Conservation (phyloP, 208 protist species). For the Acanthamoeba sp. region DNA sequence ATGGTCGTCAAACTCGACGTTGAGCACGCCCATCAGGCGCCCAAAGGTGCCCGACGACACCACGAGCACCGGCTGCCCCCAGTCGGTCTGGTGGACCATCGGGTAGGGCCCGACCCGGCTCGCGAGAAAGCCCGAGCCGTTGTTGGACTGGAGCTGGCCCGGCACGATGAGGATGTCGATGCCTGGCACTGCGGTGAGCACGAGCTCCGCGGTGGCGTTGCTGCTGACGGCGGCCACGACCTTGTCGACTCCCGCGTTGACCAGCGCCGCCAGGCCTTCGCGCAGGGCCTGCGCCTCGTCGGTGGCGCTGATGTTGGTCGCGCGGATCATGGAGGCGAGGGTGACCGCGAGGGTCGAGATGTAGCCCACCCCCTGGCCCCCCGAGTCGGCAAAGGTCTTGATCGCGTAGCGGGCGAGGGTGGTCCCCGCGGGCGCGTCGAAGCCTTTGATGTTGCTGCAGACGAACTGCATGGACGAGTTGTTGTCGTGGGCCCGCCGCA, state of each 20-base stretch:
- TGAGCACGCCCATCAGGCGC: constrained; percentile 7
- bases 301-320: neutral
- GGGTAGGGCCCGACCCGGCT: neutral
- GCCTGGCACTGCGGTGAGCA: constrained; percentile 52
- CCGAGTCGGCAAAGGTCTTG: neutral
- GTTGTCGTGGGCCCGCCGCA: neutral
- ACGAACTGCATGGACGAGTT: neutral
- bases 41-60: constrained; percentile 39
- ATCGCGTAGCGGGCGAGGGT: neutral
- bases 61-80: constrained; percentile 54
- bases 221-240: constrained; percentile 56
- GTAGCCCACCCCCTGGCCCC: constrained; percentile 35
- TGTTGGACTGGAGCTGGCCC: constrained; percentile 36
- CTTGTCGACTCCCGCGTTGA: constrained; percentile 56
- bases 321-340: neutral
- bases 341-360: neutral
- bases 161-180: constrained; percentile 67
- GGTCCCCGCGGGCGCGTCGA: neutral
- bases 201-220: neutral
- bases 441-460: neutral
- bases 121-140: neutral
- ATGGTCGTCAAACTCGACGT: constrained; percentile 51
- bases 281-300: constrained; percentile 26
- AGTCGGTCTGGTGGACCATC: neutral
- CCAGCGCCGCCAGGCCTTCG: neutral